Conservation (phyloP, 2,329 filamentous ascomycete species). For the Claviceps citrina region DNA sequence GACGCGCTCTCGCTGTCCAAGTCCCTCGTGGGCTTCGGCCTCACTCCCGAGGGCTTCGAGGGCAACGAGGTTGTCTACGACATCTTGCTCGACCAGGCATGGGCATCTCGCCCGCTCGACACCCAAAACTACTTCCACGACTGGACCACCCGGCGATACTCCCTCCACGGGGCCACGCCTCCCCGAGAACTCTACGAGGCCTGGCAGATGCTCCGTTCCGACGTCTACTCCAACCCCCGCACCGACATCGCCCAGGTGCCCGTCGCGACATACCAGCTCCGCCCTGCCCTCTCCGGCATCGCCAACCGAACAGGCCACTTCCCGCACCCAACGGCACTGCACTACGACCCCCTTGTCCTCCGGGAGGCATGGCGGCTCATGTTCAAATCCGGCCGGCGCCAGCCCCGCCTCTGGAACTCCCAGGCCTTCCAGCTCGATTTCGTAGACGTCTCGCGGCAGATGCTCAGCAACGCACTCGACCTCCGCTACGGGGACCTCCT, state of each 20-base stretch:
- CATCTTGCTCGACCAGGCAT: conserved; percentile 34
- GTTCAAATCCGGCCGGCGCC: conserved; percentile 18
- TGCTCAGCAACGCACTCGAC: conserved; percentile 31
- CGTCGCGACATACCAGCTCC: conserved; percentile 30
- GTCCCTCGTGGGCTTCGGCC: conserved; percentile 31
- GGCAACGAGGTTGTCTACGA: conserved; percentile 38
- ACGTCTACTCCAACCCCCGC: conserved; percentile 34
- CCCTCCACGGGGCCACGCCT: conserved; percentile 4
- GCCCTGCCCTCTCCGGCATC: conserved; percentile 26
- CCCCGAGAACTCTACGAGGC: conserved; percentile 21
- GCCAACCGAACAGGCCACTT: conserved; percentile 22
- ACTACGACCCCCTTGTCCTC: conserved; percentile 24
- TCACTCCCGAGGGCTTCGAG: conserved; percentile 34
- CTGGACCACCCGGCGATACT: conserved; percentile 30
- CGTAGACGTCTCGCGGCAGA: conserved; percentile 33
- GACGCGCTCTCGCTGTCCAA: conserved; percentile 25
- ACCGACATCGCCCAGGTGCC: conserved; percentile 24
- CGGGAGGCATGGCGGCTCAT: conserved; percentile 24
- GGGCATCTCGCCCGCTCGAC: conserved; percentile 27
- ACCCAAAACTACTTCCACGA: conserved; percentile 28
- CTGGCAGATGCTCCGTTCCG: conserved; percentile 29
- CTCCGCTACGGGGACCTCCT: conserved; percentile 23
- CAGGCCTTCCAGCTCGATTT: conserved; percentile 30
- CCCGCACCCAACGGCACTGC: conserved; percentile 23
- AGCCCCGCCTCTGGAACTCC: conserved; percentile 23